Evolutionary conservation across 352 stramenopile genomes (phyloP).

Genomic region (Phytophthora cactorum): DNA sequence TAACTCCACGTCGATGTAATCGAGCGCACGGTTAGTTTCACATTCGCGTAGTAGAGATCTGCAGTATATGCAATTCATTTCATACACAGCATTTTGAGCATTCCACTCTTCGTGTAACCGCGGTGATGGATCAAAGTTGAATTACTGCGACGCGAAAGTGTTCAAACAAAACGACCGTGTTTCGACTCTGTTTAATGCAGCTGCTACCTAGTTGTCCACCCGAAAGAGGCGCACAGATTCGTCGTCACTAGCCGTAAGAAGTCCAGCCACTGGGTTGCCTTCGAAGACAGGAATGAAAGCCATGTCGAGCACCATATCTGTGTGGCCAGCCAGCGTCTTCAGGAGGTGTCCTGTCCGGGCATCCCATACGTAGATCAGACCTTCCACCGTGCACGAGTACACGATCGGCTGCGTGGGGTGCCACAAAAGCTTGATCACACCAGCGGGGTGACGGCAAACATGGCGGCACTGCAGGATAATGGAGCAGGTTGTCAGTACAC

Average conservation of each 20-base stretch:
- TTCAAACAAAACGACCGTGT: conserved; percentile 10
- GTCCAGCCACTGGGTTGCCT: conserved; percentile 44
- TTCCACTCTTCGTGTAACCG: conserved; percentile 4
- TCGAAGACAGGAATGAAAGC: conserved; percentile 64
- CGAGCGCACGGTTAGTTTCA: conserved; percentile 55
- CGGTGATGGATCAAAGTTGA: background rate
- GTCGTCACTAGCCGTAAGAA: conserved; percentile 87
- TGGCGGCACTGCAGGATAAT: conserved; percentile 74
- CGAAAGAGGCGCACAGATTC: conserved; percentile 82
- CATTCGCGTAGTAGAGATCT: conserved; percentile 54
- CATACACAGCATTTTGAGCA: conserved; percentile 42
- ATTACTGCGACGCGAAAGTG: background rate
- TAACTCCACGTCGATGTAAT: conserved; percentile 72
- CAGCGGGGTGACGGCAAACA: conserved; percentile 85
- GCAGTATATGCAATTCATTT: conserved; percentile 45
- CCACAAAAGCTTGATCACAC: conserved; percentile 93
- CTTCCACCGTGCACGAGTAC: conserved; percentile 90
- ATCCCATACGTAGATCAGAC: conserved; percentile 92
- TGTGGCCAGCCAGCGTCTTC: conserved; percentile 84
- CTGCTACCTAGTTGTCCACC: conserved; percentile 51
- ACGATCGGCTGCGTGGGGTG: conserved; percentile 87
- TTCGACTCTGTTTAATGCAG: conserved; percentile 8
- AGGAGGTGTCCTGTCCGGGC: conserved; percentile 84
- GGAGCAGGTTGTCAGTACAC: conserved; percentile 11
- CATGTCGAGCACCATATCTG: conserved; percentile 94